These are phyloP conservation scores for Tripterygium wilfordii DNA, from an alignment of 177 flowering plant genomes.

Conservation along the genomic window DNA sequence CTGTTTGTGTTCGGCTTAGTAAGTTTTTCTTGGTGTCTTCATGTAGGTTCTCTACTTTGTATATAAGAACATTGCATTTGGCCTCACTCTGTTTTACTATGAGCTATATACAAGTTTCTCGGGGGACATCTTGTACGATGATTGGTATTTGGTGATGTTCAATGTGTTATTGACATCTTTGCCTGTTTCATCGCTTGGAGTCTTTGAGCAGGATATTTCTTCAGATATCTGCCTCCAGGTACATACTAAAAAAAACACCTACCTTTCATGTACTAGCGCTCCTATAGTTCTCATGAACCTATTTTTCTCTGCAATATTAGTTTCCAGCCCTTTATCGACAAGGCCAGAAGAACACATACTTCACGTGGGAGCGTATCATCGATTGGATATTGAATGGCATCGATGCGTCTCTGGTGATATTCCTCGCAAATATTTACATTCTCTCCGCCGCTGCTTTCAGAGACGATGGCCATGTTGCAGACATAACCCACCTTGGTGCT, in stretches of 20 bases:
- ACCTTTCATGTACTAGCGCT: not conserved
- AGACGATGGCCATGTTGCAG: slow-evolving; percentile 30
- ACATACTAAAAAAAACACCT: not conserved
- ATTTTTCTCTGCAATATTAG: too few relatives aligned
- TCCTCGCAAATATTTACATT: slow-evolving; percentile 26
- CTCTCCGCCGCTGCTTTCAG: slow-evolving; percentile 31
- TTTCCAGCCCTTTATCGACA: slow-evolving; percentile 64
- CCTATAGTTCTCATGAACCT: not conserved
- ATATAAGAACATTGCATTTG: slow-evolving; percentile 54
- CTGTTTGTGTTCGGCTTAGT: too few relatives aligned
- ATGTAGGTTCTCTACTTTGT: slow-evolving; percentile 49
- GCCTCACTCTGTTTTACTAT: slow-evolving; percentile 58
- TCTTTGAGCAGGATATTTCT: slow-evolving; percentile 61
- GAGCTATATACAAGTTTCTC: slow-evolving; percentile 41
- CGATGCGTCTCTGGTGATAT: slow-evolving; percentile 36
- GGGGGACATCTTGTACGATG: slow-evolving; percentile 41
- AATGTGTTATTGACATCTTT: slow-evolving; percentile 54
- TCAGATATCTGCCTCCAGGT: slow-evolving; percentile 59
- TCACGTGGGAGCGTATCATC: slow-evolving; percentile 43
- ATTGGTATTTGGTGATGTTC: slow-evolving; percentile 56
- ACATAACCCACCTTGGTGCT: slow-evolving; percentile 41
- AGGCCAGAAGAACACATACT: slow-evolving; percentile 39
- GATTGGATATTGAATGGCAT: slow-evolving; percentile 59
- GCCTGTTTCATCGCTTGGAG: slow-evolving; percentile 57
- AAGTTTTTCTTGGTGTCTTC: too few relatives aligned